These are phyloP conservation scores for Tetramitus jugosus DNA, from an alignment of 208 protist genomes.

Conservation along the genomic window DNA sequence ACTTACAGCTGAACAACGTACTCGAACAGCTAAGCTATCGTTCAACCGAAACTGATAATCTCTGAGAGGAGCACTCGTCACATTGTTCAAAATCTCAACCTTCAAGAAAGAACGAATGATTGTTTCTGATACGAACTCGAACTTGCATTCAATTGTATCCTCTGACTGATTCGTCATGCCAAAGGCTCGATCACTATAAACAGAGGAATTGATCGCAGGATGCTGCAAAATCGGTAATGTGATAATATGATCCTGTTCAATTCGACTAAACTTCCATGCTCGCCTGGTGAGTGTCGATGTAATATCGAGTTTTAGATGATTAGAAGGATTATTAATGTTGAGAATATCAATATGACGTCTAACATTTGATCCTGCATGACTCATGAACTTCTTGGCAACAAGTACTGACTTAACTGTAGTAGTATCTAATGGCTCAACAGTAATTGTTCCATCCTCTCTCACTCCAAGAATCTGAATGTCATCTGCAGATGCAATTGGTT, in stretches of 20 bases:
- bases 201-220: not conserved
- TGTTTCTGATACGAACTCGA: not conserved
- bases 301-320: not conserved
- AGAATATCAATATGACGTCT: not conserved
- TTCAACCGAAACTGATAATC: slow-evolving; percentile 4
- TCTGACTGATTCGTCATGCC: not conserved
- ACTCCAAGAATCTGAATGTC: no score
- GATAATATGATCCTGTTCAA: not conserved
- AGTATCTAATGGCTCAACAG: no score
- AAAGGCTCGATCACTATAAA: not conserved
- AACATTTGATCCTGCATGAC: no score
- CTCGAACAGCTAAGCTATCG: not conserved
- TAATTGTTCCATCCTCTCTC: no score
- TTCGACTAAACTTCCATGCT: not conserved
- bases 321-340: not conserved
- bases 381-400: not conserved
- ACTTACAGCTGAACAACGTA: not conserved
- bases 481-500: not conserved
- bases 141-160: not conserved
- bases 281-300: not conserved
- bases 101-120: slow-evolving; percentile 8
- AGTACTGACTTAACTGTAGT: not conserved
- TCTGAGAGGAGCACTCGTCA: not conserved
- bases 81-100: not conserved
- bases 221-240: not conserved